Evolutionary conservation across 305 asterid genomes (phyloP), one percentile per base, ranked within the genome.

Genomic region (Solanum hybrid): DNA sequence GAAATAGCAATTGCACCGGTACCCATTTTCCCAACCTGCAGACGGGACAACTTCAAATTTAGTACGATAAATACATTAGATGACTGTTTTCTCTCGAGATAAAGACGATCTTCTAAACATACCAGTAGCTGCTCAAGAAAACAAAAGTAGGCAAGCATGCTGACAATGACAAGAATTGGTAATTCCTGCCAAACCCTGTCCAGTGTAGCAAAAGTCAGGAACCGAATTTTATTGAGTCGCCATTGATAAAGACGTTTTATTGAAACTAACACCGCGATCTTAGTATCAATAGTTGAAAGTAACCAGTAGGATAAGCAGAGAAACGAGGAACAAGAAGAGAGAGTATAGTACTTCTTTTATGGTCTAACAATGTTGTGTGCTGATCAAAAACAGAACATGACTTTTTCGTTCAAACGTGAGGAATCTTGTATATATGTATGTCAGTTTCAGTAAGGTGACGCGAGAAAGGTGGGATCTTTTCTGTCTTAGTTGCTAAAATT

Each of bases 61-160:
- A 40, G 40, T 18, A 73, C 5, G n/a, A 39, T 26, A 87, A 35
- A 75, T 28, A 74, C 71, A 12, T 77, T 16, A 40, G n/a, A 77
- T 11, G 74, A 3, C 13, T 36, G 8, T 77, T 77, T 29, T 24
- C 46, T 16, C 85, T 61, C 20, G n/a, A 28, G 33, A 20, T 33
- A 26, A n/a, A 0, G 11, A 37, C 77, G 86, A 90, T 57, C 14
- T 37, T 40, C 16, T 36, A 5, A 77, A 90, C 97, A 91, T 92
- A 97, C 99, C 96, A 96, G 90, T 71, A 97, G 96, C 92, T 96
- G 99, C 97, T 97, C 99, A 26, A 97, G 98, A 83, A 97, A 97
- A 91, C 99, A 96, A 80, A 97, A 97, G 94, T 97, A 97, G 90
- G 97, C 98, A 34, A 96, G 96, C 99, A 97, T 97, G 91, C 98